phyloP scores from a whole-genome alignment of 352 stramenopile species.

The Phytophthora ramorum region DNA sequence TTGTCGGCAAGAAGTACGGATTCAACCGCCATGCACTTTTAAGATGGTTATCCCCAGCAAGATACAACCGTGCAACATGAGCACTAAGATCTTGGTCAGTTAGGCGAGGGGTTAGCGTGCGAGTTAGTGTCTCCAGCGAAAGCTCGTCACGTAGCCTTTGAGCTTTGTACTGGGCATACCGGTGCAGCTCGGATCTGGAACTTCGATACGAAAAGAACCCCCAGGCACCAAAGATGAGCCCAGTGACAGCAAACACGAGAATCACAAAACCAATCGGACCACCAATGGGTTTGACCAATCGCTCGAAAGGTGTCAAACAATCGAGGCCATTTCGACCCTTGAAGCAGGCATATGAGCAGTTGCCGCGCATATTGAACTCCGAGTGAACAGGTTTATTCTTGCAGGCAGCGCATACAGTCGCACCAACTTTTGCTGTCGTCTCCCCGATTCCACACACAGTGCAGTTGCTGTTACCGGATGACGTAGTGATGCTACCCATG shows the following conservation, averaged over 20 bases:
- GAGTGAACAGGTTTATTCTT: slow-evolving; percentile 72
- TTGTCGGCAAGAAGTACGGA: slow-evolving; percentile 58
- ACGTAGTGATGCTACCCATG: slow-evolving; percentile 63
- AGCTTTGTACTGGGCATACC: slow-evolving; percentile 79
- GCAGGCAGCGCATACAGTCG: slow-evolving; percentile 58
- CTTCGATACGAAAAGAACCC: slow-evolving; percentile 74
- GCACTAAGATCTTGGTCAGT: slow-evolving; percentile 79
- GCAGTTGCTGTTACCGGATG: slow-evolving; percentile 60
- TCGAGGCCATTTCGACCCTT: slow-evolving; percentile 81
- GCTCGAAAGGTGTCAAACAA: slow-evolving; percentile 86
- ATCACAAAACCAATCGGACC: slow-evolving; percentile 78
- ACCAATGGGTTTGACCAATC: slow-evolving; percentile 81
- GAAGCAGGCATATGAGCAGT: slow-evolving; percentile 84
- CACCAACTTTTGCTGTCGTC: slow-evolving; percentile 62
- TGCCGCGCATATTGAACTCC: slow-evolving; percentile 78
- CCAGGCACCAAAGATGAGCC: slow-evolving; percentile 68
- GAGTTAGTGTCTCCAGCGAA: slow-evolving; percentile 75
- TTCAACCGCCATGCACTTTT: slow-evolving; percentile 72
- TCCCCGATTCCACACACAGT: slow-evolving; percentile 79
- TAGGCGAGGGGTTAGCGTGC: slow-evolving; percentile 71
- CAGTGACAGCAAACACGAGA: slow-evolving; percentile 63
- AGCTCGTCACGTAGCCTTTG: slow-evolving; percentile 77
- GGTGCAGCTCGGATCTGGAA: slow-evolving; percentile 46
- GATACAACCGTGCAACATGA: slow-evolving; percentile 80
- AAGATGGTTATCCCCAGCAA: slow-evolving; percentile 75